phyloP scores from a whole-genome alignment of 2,329 filamentous ascomycete genomes.

The Beauveria scarabaeidicola region DNA sequence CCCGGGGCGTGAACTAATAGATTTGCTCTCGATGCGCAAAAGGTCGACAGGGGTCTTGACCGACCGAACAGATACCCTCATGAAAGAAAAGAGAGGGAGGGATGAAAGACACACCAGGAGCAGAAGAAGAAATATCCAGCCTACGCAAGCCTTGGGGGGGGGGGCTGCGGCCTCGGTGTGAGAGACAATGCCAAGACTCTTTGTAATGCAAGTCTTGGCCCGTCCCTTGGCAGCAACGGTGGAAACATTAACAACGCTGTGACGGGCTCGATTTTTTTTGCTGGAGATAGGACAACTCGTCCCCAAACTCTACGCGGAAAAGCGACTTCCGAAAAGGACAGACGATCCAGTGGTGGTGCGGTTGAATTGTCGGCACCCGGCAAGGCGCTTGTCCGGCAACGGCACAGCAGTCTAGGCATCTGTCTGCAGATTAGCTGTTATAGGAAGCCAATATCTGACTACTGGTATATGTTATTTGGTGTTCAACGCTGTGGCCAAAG shows the following conservation, averaged over 20 bases:
- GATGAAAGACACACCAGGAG: background rate
- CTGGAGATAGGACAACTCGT: background rate
- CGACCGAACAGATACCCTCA: background rate
- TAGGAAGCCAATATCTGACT: too few species aligned
- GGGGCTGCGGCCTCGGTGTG: background rate
- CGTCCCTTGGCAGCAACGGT: conserved; percentile 1
- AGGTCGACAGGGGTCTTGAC: background rate
- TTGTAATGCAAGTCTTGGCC: conserved; percentile 9
- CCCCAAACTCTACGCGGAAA: background rate
- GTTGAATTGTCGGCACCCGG: too few species aligned
- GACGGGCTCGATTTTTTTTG: background rate
- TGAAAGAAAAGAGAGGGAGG: background rate
- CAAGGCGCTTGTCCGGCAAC: too few species aligned
- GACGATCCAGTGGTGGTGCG: background rate
- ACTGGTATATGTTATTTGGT: background rate
- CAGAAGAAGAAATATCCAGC: conserved; percentile 3
- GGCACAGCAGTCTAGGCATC: too few species aligned
- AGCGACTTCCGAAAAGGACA: background rate
- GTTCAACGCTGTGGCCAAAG: background rate
- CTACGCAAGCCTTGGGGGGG: conserved; percentile 5
- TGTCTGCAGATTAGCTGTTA: background rate
- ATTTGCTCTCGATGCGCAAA: background rate
- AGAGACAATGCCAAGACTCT: conserved; percentile 8
- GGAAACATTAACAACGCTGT: background rate
- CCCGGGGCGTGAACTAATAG: background rate